phyloP scores from a whole-genome alignment of 805 yeast species.

The Zygotorulaspora sp. region DNA sequence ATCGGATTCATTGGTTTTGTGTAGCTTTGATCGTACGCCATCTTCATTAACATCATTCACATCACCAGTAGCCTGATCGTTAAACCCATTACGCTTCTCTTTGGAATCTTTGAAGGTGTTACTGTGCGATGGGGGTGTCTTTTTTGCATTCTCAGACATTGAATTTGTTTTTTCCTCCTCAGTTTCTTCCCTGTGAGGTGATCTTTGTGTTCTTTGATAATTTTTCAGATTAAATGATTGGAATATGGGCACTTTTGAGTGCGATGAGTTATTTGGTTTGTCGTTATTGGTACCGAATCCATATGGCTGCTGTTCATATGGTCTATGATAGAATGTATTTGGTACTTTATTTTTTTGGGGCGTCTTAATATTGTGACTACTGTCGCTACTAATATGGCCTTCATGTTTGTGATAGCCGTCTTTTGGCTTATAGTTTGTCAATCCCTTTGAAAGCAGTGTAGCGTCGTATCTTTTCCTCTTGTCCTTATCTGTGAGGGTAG shows the following conservation, averaged over 20 bases:
- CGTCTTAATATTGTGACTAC: background rate
- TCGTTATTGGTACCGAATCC: constrained; percentile 26
- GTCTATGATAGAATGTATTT: constrained; percentile 18
- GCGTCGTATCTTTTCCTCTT: constrained; percentile 23
- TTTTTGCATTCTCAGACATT: constrained; percentile 1
- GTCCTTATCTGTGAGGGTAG: constrained; percentile 26
- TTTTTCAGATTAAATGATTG: constrained; percentile 30
- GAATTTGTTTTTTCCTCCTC: constrained; percentile 3
- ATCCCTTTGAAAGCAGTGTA: constrained; percentile 17
- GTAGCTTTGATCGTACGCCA: constrained; percentile 10
- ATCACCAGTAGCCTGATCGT: background rate
- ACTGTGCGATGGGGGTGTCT: constrained; percentile 1
- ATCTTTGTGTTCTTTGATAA: constrained; percentile 19
- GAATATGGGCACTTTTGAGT: constrained; percentile 19
- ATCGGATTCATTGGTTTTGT: constrained; percentile 9
- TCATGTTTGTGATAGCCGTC: constrained; percentile 3
- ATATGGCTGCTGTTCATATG: constrained; percentile 35
- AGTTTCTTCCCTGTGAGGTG: constrained; percentile 6
- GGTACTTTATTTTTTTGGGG: constrained; percentile 1
- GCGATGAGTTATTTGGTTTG: constrained; percentile 5
- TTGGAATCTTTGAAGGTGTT: background rate
- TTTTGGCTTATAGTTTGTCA: constrained; percentile 17
- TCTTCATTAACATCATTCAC: constrained; percentile 3
- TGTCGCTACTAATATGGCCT: background rate
- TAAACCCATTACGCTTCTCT: background rate